Conservation (phyloP, 345 rosid species). For the Iberis pinnata region DNA sequence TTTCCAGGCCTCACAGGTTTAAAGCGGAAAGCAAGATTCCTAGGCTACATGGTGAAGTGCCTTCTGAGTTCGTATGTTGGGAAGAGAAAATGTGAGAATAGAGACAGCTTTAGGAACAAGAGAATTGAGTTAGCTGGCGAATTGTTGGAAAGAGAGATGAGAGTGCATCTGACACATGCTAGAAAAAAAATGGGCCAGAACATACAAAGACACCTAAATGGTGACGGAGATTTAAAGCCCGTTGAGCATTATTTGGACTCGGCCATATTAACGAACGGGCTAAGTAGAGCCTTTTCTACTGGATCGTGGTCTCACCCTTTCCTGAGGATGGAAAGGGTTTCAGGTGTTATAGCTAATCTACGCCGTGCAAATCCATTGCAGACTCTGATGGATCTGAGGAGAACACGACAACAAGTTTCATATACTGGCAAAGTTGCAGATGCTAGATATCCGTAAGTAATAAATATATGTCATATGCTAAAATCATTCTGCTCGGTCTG, state of each 20-base stretch:
- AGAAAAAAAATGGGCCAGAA: slow-evolving; percentile 63
- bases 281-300: slow-evolving; percentile 90
- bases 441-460: slow-evolving; percentile 94
- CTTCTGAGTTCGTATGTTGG: slow-evolving; percentile 67
- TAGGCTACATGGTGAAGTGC: slow-evolving; percentile 88
- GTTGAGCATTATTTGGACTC: slow-evolving; percentile 85
- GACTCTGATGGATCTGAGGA: slow-evolving; percentile 72
- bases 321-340: slow-evolving; percentile 71
- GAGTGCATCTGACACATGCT: slow-evolving; percentile 67
- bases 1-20: slow-evolving; percentile 57
- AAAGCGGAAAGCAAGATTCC: slow-evolving; percentile 69
- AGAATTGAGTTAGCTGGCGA: slow-evolving; percentile 84
- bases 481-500: slow-evolving; percentile 1
- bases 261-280: slow-evolving; percentile 78
- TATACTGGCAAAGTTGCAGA: slow-evolving; percentile 96
- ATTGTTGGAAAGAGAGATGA: slow-evolving; percentile 75
- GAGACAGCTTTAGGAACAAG: slow-evolving; percentile 82
- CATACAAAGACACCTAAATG: slow-evolving; percentile 68
- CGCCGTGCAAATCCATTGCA: slow-evolving; percentile 88
- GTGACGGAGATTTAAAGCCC: slow-evolving; percentile 49
- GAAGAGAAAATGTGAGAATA: slow-evolving; percentile 62
- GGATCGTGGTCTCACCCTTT: slow-evolving; percentile 96
- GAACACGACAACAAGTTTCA: slow-evolving; percentile 68
- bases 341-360: slow-evolving; percentile 86
- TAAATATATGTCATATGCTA: background rate